Conservation (phyloP, 306 rosid genomes). For the Pueraria montana region DNA sequence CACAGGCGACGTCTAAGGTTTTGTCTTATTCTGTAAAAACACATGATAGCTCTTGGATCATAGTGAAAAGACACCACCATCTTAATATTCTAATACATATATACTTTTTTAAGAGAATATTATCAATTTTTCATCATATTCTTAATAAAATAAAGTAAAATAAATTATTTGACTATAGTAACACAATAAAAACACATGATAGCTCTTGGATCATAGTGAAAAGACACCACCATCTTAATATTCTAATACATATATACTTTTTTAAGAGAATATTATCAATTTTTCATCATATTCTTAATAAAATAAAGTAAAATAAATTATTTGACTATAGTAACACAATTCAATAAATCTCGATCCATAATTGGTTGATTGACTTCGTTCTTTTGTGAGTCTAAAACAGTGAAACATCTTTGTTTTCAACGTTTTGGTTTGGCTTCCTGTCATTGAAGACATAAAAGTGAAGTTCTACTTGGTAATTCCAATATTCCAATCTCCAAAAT, state of each 20-base stretch:
- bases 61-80: not conserved
- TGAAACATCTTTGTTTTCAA: not conserved
- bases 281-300: not conserved
- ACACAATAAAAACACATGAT: not conserved
- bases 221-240: not conserved
- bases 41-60: not conserved
- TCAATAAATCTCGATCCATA: not conserved
- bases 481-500: not conserved
- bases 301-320: not conserved
- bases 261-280: no score
- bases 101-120: no score
- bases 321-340: not conserved
- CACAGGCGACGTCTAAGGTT: not conserved
- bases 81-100: not conserved
- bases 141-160: not conserved
- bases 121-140: not conserved
- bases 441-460: not conserved
- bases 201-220: not conserved
- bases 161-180: not conserved
- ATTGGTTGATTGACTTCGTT: not conserved
- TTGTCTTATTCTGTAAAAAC: not conserved
- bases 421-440: slow-evolving; percentile 1
- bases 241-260: no score
- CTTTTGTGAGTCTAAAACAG: not conserved
- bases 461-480: slow-evolving; percentile 8